These are phyloP conservation scores for Agaricus sinodeliciosus DNA, from an alignment of 768 basidiomycete genomes.

Conservation along the genomic window DNA sequence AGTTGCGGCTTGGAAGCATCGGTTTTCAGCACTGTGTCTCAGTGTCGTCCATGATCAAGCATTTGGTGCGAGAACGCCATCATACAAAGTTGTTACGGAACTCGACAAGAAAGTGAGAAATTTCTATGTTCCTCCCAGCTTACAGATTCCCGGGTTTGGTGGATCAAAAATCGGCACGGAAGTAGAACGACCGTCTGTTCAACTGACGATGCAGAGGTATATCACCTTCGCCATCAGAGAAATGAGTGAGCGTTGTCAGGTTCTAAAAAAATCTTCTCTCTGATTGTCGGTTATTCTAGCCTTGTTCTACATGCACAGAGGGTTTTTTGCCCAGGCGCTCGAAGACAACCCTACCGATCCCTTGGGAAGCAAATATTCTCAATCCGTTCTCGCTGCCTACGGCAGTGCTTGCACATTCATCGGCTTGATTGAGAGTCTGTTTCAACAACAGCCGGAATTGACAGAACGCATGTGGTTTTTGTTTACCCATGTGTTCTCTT, in stretches of 20 bases:
- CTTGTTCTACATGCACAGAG: slow-evolving; percentile 68
- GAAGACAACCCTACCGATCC: slow-evolving; percentile 59
- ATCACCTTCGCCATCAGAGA: slow-evolving; percentile 62
- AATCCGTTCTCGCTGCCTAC: slow-evolving; percentile 64
- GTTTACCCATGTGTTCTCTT: slow-evolving; percentile 69
- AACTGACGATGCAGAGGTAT: slow-evolving; percentile 64
- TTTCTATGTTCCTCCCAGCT: slow-evolving; percentile 58
- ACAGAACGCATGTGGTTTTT: slow-evolving; percentile 70
- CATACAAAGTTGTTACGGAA: slow-evolving; percentile 55
- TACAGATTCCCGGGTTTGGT: slow-evolving; percentile 59
- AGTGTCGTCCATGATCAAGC: slow-evolving; percentile 62
- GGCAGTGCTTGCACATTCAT: slow-evolving; percentile 65
- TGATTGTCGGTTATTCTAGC: slow-evolving; percentile 26
- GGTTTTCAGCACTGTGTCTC: slow-evolving; percentile 54
- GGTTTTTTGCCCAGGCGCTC: slow-evolving; percentile 66
- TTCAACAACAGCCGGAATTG: slow-evolving; percentile 57
- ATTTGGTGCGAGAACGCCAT: slow-evolving; percentile 56
- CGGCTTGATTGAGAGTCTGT: slow-evolving; percentile 55
- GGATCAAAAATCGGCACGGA: slow-evolving; percentile 36
- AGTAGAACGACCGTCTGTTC: slow-evolving; percentile 40
- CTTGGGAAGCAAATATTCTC: slow-evolving; percentile 62
- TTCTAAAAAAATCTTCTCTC: neutral
- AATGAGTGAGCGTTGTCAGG: slow-evolving; percentile 39
- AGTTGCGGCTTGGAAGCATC: slow-evolving; percentile 69
- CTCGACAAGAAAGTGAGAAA: slow-evolving; percentile 60